A percentile compares a stretch with the other conserved stretches of the same genome.
Evolutionary conservation across 1,139 yeast genomes (phyloP).

Genomic region (Nadsonia commutata): DNA sequence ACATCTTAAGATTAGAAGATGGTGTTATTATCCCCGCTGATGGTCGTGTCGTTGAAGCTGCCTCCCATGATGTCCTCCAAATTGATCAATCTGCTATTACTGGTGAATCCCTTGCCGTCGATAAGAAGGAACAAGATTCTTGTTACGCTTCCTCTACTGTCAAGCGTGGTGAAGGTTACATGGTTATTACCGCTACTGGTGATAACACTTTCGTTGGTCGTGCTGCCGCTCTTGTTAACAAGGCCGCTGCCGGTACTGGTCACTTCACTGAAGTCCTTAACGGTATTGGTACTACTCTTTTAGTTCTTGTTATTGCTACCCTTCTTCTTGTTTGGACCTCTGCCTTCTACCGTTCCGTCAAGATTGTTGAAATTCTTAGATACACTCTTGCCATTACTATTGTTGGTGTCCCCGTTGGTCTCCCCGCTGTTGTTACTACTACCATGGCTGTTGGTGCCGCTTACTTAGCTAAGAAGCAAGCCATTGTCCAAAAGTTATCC

Average conservation of each 20-base stretch:
- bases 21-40: conserved; percentile 80
- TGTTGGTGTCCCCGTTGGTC: conserved; percentile 99
- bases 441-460: conserved; percentile 99
- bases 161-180: conserved; percentile 92
- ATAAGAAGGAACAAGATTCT: conserved; percentile 79
- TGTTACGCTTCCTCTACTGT: conserved; percentile 91
- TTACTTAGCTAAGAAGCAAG: conserved; percentile 95
- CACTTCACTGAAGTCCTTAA: conserved; percentile 96
- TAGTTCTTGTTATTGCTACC: conserved; percentile 79
- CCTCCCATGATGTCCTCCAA: conserved; percentile 42
- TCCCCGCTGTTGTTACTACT: conserved; percentile 98
- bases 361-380: conserved; percentile 82
- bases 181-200: conserved; percentile 94
- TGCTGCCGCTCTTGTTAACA: conserved; percentile 93
- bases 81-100: conserved; percentile 97
- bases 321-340: conserved; percentile 86
- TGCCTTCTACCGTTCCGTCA: conserved; percentile 87
- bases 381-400: conserved; percentile 89
- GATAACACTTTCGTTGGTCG: conserved; percentile 87
- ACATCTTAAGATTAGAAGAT: conserved; percentile 61
- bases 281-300: conserved; percentile 90
- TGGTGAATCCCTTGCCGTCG: conserved; percentile 96
- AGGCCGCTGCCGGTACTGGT: conserved; percentile 88
- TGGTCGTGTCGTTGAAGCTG: conserved; percentile 59
- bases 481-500: conserved; percentile 94